phyloP scores from a whole-genome alignment of 2,329 filamentous ascomycete species.

The Botryotinia globosa region DNA sequence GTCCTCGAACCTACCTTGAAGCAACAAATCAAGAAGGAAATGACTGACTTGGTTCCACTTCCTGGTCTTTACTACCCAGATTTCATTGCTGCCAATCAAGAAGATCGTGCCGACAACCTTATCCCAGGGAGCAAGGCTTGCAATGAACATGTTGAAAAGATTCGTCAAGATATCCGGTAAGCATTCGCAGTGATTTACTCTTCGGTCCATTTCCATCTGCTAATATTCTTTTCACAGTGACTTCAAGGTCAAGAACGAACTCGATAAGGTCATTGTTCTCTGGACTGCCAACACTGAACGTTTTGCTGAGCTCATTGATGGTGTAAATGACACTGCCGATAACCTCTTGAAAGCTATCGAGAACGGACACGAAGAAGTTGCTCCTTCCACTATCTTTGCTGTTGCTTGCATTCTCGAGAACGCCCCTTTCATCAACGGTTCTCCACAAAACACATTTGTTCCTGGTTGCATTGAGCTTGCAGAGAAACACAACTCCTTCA shows the following conservation, averaged over 20 bases:
- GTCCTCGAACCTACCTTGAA: constrained; percentile 97
- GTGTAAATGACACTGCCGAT: constrained; percentile 94
- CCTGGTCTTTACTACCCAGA: constrained; percentile 98
- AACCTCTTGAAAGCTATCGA: constrained; percentile 89
- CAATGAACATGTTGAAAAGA: constrained; percentile 84
- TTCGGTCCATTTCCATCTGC: neutral
- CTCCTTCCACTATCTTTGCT: constrained; percentile 93
- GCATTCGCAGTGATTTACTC: constrained; percentile 25
- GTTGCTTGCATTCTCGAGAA: constrained; percentile 90
- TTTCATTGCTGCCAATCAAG: constrained; percentile 98
- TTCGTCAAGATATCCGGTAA: constrained; percentile 86
- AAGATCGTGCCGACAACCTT: constrained; percentile 90
- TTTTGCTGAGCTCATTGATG: constrained; percentile 81
- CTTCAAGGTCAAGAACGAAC: constrained; percentile 79
- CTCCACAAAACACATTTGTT: constrained; percentile 98
- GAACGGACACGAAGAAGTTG: constrained; percentile 82
- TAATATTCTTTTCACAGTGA: constrained; percentile 49
- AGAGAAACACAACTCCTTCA: constrained; percentile 81
- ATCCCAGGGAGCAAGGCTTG: constrained; percentile 80
- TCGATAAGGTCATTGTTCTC: constrained; percentile 95
- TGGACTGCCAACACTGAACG: constrained; percentile 99
- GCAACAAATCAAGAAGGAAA: constrained; percentile 84
- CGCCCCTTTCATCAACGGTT: constrained; percentile 96
- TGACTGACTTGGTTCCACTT: constrained; percentile 82
- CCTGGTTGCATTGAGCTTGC: constrained; percentile 88